A percentile compares a stretch with the other conserved stretches of the same genome.
Evolutionary conservation across 495 filamentous ascomycete genomes (phyloP).

Genomic region (Tuber umbilicatum): DNA sequence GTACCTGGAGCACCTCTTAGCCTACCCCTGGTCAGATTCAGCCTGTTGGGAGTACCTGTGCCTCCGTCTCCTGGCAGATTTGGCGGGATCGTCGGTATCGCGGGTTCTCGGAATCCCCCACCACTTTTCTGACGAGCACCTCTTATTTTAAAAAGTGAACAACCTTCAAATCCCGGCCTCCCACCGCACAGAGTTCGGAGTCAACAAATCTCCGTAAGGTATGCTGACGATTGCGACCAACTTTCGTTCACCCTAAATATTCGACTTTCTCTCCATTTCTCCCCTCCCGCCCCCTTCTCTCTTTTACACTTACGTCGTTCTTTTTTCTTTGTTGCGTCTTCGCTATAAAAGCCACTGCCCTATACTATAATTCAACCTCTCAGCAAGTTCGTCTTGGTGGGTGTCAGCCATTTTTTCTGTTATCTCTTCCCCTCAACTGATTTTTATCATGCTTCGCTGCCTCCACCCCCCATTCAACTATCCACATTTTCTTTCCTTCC

Average conservation of each 20-base stretch:
- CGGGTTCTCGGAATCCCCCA: conserved; percentile 27
- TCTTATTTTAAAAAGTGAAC: conserved; percentile 28
- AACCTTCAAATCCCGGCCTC: conserved; percentile 14
- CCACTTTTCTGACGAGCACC: conserved; percentile 25
- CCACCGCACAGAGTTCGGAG: not conserved
- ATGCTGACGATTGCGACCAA: conserved; percentile 2
- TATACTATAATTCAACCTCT: conserved; percentile 30
- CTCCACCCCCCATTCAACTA: conserved; percentile 8
- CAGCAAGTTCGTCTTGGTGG: conserved; percentile 29
- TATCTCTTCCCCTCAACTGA: conserved; percentile 6
- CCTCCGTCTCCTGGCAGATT: conserved; percentile 34
- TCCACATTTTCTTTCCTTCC: conserved; percentile 26
- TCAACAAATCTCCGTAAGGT: not conserved
- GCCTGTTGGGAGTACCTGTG: conserved; percentile 31
- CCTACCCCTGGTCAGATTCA: conserved; percentile 26
- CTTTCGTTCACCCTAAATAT: not conserved
- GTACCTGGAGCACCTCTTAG: conserved; percentile 24
- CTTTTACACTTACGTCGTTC: not conserved
- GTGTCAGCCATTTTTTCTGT: conserved; percentile 26
- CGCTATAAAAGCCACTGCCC: conserved; percentile 34
- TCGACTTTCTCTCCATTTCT: not conserved
- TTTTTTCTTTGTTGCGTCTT: conserved; percentile 36
- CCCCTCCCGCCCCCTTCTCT: not conserved
- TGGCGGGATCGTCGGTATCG: conserved; percentile 35
- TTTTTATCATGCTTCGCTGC: not conserved